A percentile compares a stretch with the other conserved stretches of the same genome.
These are phyloP conservation scores for Massarina eburnea DNA, from an alignment of 2,329 filamentous ascomycete species.

Conservation along the genomic window DNA sequence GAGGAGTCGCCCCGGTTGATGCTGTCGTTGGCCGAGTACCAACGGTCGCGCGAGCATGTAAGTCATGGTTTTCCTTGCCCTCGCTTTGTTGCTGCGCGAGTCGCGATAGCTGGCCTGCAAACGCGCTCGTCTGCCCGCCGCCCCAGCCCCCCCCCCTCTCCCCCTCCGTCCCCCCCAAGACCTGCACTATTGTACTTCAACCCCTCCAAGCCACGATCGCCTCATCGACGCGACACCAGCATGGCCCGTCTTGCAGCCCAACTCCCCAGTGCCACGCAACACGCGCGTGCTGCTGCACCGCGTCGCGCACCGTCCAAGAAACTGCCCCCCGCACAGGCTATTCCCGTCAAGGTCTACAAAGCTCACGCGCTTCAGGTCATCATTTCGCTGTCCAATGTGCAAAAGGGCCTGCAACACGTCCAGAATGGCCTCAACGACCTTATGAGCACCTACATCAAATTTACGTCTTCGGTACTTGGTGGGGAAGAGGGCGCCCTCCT, in stretches of 20 bases:
- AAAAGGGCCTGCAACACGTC: conserved; percentile 53
- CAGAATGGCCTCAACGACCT: conserved; percentile 70
- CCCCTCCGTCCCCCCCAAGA: conserved; percentile 1
- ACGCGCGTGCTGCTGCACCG: background rate
- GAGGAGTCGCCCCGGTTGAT: background rate
- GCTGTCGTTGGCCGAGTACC: background rate
- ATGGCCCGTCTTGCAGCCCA: conserved; percentile 7
- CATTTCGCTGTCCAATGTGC: conserved; percentile 75
- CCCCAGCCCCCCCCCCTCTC: conserved; percentile 13
- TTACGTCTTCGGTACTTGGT: conserved; percentile 77
- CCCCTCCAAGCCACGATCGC: conserved; percentile 15
- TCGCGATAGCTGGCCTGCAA: conserved; percentile 66
- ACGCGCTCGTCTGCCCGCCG: conserved; percentile 8
- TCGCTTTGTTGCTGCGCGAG: conserved; percentile 55
- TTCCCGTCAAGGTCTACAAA: background rate
- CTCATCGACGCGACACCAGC: conserved; percentile 24
- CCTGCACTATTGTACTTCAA: conserved; percentile 8
- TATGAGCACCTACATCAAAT: conserved; percentile 80
- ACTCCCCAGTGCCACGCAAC: conserved; percentile 3
- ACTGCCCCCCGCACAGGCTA: conserved; percentile 40
- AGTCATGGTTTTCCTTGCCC: conserved; percentile 57
- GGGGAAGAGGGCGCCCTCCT: conserved; percentile 40
- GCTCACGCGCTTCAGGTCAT: conserved; percentile 61
- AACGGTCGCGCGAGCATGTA: background rate
- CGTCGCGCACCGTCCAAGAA: conserved; percentile 6